Percentiles rank a stretch among this genome's conserved stretches.
Conservation (phyloP, 2,329 filamentous ascomycete genomes). For the Diaporthe sp. region DNA sequence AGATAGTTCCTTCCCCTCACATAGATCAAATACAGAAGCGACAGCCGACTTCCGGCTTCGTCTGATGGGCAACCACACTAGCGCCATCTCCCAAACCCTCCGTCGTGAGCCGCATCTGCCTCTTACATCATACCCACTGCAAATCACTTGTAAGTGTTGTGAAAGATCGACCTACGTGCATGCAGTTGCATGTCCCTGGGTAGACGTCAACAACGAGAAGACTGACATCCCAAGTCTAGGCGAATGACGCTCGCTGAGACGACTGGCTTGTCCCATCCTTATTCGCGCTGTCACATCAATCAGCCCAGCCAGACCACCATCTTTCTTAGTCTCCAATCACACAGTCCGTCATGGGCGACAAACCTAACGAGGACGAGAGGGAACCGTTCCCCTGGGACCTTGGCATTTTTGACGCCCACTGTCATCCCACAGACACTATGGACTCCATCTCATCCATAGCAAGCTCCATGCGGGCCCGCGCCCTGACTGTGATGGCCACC, state of each 20-base stretch:
- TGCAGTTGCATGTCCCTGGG: not conserved
- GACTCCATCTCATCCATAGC: conserved; percentile 67
- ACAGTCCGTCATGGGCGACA: conserved; percentile 26
- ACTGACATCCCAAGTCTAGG: not conserved
- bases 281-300: not conserved
- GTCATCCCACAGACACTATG: conserved; percentile 87
- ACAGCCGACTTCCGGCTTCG: conserved; percentile 1
- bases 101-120: conserved; percentile 28
- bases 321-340: not conserved
- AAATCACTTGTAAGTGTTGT: not conserved
- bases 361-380: conserved; percentile 29
- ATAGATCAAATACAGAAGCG: not conserved
- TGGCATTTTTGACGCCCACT: conserved; percentile 83
- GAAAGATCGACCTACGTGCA: not conserved
- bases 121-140: conserved; percentile 26
- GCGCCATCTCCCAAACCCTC: conserved; percentile 14
- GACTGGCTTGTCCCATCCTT: not conserved
- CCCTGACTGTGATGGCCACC: conserved; percentile 83
- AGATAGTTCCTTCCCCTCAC: not conserved
- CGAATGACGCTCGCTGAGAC: not conserved
- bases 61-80: conserved; percentile 6
- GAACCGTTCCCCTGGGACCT: conserved; percentile 76
- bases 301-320: not conserved
- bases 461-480: conserved; percentile 73
- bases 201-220: conserved; percentile 10